Percentiles rank a stretch among this genome's conserved stretches.
Evolutionary conservation across 495 filamentous ascomycete genomes (phyloP).

Genomic region (Xylaria palmicola): DNA sequence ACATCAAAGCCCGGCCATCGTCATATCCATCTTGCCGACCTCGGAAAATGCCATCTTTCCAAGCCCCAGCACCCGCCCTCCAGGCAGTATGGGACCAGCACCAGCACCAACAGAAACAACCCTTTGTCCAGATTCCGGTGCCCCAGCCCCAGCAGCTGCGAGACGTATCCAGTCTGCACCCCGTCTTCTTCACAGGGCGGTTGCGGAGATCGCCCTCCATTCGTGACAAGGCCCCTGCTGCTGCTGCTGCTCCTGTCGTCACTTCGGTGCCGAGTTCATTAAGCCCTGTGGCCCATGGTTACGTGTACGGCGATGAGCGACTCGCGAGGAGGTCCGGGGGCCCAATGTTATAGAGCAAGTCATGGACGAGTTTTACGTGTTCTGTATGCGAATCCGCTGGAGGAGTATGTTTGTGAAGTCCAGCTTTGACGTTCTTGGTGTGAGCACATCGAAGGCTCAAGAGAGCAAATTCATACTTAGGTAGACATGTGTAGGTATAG

Average conservation of each 20-base stretch:
- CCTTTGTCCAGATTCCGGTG: too few species aligned
- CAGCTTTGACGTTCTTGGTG: neutral
- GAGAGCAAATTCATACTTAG: neutral
- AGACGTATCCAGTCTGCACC: slow-evolving; percentile 51
- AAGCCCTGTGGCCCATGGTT: slow-evolving; percentile 56
- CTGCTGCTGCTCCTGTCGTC: neutral
- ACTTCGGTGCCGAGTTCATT: neutral
- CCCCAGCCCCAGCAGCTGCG: slow-evolving; percentile 5
- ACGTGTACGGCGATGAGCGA: slow-evolving; percentile 46
- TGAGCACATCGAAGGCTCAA: neutral
- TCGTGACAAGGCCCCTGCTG: slow-evolving; percentile 21
- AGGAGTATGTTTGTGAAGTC: neutral
- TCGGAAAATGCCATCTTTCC: neutral
- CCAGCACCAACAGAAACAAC: neutral
- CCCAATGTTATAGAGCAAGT: slow-evolving; percentile 41
- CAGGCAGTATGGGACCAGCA: slow-evolving; percentile 5
- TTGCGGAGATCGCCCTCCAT: slow-evolving; percentile 42
- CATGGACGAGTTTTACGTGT: neutral
- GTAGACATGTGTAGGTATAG: too few species aligned
- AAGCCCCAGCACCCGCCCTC: neutral
- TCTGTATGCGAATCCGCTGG: neutral
- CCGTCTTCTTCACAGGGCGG: slow-evolving; percentile 59
- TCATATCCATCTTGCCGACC: neutral
- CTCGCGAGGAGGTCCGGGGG: slow-evolving; percentile 22
- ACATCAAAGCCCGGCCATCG: neutral